Conservation (phyloP, 2,329 filamentous ascomycete genomes). For the Beauveria pseudobassiana region DNA sequence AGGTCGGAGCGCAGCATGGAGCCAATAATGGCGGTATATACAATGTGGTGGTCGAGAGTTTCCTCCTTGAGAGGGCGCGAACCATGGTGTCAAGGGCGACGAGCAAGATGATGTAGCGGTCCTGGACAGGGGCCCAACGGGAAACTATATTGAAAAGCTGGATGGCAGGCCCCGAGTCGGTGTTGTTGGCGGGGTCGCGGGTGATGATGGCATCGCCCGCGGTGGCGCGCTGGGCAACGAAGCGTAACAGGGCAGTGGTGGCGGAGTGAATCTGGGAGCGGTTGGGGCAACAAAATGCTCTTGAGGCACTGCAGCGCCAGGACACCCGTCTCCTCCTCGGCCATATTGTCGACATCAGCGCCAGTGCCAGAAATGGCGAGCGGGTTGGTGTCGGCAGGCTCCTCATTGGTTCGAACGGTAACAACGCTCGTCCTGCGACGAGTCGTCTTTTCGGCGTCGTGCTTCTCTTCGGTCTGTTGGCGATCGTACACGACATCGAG, state of each 20-base stretch:
- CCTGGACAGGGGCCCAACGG: conserved; percentile 87
- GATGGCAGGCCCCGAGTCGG: conserved; percentile 67
- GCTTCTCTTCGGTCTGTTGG: conserved; percentile 59
- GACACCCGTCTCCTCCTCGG: conserved; percentile 80
- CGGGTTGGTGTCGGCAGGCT: conserved; percentile 54
- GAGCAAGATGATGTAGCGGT: conserved; percentile 84
- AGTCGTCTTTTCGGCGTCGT: conserved; percentile 54
- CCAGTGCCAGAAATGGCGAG: conserved; percentile 61
- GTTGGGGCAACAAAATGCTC: conserved; percentile 71
- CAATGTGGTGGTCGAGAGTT: conserved; percentile 64
- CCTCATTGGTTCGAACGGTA: conserved; percentile 66
- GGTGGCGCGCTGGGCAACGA: conserved; percentile 55
- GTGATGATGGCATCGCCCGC: conserved; percentile 48
- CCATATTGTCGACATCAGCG: conserved; percentile 78
- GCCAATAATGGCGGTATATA: conserved; percentile 70
- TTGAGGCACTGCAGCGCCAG: conserved; percentile 81
- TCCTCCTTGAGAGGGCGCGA: conserved; percentile 60
- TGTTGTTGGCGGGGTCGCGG: conserved; percentile 31
- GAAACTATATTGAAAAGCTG: conserved; percentile 73
- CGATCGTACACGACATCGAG: conserved; percentile 61
- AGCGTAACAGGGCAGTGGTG: conserved; percentile 65
- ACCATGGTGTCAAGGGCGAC: conserved; percentile 71
- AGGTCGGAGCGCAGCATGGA: conserved; percentile 79
- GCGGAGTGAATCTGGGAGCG: conserved; percentile 73
- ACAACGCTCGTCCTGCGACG: conserved; percentile 70